A percentile compares a stretch with the other conserved stretches of the same genome.
phyloP scores from a whole-genome alignment of 495 filamentous ascomycete species.

The Aspergillus kassunensis region DNA sequence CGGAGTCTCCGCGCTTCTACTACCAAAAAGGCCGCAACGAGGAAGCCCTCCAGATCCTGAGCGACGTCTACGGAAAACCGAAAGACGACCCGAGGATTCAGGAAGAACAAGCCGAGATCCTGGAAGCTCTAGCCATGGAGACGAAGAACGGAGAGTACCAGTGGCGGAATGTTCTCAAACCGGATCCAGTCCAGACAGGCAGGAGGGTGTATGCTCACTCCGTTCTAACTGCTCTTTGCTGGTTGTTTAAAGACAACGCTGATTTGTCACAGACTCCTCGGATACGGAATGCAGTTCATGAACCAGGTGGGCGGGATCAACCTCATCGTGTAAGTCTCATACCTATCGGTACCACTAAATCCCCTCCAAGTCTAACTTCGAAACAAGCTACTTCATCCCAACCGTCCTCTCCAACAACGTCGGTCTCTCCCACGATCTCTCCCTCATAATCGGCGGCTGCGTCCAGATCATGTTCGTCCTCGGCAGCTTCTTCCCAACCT shows the following conservation, averaged over 20 bases:
- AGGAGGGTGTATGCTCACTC: slow-evolving; percentile 37
- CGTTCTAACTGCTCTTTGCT: too few relatives aligned
- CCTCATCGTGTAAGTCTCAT: slow-evolving; percentile 42
- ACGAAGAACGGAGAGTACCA: slow-evolving; percentile 37
- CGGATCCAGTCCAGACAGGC: slow-evolving; percentile 51
- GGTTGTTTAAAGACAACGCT: too few relatives aligned
- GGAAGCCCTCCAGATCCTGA: slow-evolving; percentile 50
- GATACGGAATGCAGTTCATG: slow-evolving; percentile 49
- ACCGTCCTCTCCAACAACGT: slow-evolving; percentile 47
- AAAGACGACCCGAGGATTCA: slow-evolving; percentile 40
- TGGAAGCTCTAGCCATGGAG: slow-evolving; percentile 44
- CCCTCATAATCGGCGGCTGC: slow-evolving; percentile 47
- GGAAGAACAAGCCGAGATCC: slow-evolving; percentile 43
- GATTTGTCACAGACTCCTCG: slow-evolving; percentile 45
- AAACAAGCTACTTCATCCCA: slow-evolving; percentile 14
- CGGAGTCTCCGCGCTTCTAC: slow-evolving; percentile 43
- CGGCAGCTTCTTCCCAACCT: slow-evolving; percentile 42
- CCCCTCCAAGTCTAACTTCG: too few relatives aligned
- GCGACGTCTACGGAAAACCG: slow-evolving; percentile 43
- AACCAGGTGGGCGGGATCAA: slow-evolving; percentile 50
- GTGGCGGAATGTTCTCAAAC: slow-evolving; percentile 44
- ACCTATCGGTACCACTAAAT: not conserved
- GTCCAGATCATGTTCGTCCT: slow-evolving; percentile 42
- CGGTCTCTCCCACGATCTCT: slow-evolving; percentile 43
- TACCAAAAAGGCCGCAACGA: slow-evolving; percentile 42